A percentile compares a stretch with the other conserved stretches of the same genome.
These are phyloP conservation scores for Hordeum pubiflorum DNA, from an alignment of 202 grass and related monocot species.

Conservation along the genomic window DNA sequence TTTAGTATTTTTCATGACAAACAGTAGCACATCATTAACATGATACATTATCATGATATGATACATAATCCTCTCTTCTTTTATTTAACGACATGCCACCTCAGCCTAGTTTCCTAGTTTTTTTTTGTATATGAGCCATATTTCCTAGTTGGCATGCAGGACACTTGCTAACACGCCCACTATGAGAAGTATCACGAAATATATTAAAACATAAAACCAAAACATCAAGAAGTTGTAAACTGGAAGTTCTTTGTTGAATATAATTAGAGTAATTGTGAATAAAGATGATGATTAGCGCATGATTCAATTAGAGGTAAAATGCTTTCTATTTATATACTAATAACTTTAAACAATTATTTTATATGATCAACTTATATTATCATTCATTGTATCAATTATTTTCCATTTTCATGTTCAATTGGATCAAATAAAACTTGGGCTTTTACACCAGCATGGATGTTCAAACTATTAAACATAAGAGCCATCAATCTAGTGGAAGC, in stretches of 20 bases:
- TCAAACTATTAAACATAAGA: not conserved
- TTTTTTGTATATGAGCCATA: too few relatives aligned
- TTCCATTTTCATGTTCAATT: not conserved
- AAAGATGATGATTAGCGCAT: not conserved
- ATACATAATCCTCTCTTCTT: too few relatives aligned
- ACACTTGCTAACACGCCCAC: too few relatives aligned
- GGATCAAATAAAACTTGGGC: not conserved
- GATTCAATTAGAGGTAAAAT: too few relatives aligned
- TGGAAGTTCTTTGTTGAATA: not conserved
- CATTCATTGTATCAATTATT: not conserved
- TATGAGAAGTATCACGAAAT: too few relatives aligned
- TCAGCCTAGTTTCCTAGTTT: too few relatives aligned
- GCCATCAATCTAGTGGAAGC: not conserved
- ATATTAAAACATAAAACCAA: not conserved
- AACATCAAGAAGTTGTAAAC: not conserved
- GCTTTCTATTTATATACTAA: not conserved
- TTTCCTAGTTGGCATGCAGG: too few relatives aligned
- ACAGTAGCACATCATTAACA: too few relatives aligned
- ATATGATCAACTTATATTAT: not conserved
- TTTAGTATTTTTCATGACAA: too few relatives aligned
- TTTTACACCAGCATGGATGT: not conserved
- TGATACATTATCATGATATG: too few relatives aligned
- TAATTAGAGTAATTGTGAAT: not conserved
- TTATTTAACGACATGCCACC: too few relatives aligned
- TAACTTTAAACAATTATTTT: not conserved